Base-by-base conservation (phyloP, 75 land plant genomes). In the Cryptomeria japonica region DNA sequence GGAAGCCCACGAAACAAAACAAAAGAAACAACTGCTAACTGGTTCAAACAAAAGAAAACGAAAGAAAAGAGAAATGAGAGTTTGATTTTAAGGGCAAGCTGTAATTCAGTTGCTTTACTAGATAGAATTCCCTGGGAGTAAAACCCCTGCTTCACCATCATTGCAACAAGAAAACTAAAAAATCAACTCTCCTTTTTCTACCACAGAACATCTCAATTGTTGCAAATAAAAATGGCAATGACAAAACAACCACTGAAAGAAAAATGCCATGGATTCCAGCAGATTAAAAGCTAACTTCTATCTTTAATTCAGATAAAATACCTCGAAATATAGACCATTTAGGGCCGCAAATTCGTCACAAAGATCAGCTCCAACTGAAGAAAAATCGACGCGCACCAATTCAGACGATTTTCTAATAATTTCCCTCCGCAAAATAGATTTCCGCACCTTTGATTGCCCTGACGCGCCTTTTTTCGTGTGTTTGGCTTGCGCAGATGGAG, bases 291-390 rank as follows among this genome's bases (percentile, higher is more conserved):
- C 8, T 79, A 28, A 10, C 1, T 51, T 28, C 8, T 10, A 12
- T 39, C 44, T 18, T 82, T 28, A 42, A 44, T 28, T 25, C 25
- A 28, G 49, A 82, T 25, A 1, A 28, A 44, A 28, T 82, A 82
- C 84, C 84, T 82, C 51, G 13, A 82, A 82, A 25, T 46, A 47
- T 82, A 46, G 84, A 44, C 51, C 84, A 82, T 82, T 82, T 82
- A 82, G 84, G 84, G 84, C 84, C 84, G 47, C 51, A 46, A 82
- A 44, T 82, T 46, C 46, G 31, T 82, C 84, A n/a, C 47, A 28
- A 11, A 25, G 28, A 18, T 22, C 49, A 73, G 37, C 77, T 73
- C 37, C 77, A 1, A 1, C 34, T 34, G 15, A 34, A 32, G 6
- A 51, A 51, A 51, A 12, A 12, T 51, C 53, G 53, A 51, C 53